A percentile compares a stretch with the other conserved stretches of the same genome.
These are phyloP conservation scores for Pichia occidentalis DNA, from an alignment of 805 yeast species.

Conservation along the genomic window DNA sequence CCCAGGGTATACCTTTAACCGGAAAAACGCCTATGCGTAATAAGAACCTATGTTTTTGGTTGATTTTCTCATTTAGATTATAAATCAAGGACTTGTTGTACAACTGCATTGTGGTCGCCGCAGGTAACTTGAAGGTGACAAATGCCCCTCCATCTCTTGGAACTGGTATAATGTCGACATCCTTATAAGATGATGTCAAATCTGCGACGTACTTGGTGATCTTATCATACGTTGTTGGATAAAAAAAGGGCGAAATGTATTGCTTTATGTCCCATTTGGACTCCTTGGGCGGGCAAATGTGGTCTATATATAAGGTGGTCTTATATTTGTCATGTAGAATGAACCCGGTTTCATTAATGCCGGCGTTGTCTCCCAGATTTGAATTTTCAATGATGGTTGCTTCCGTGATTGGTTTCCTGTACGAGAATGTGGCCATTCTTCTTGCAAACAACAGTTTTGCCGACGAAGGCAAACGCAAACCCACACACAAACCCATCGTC, in stretches of 20 bases:
- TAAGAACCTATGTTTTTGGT: conserved; percentile 26
- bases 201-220: conserved; percentile 25
- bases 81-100: conserved; percentile 17
- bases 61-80: conserved; percentile 12
- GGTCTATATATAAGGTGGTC: conserved; percentile 51
- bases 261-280: conserved; percentile 42
- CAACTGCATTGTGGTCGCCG: conserved; percentile 23
- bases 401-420: conserved; percentile 20
- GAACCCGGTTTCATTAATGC: conserved; percentile 52
- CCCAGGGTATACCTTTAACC: conserved; percentile 93
- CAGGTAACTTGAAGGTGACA: conserved; percentile 65
- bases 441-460: neutral
- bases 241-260: conserved; percentile 34
- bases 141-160: conserved; percentile 91
- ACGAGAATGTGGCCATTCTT: neutral
- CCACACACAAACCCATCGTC: too few relatives aligned
- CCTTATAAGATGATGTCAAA: conserved; percentile 33
- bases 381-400: conserved; percentile 30
- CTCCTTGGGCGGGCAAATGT: conserved; percentile 37
- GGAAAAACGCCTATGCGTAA: conserved; percentile 52
- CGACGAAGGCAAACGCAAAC: neutral
- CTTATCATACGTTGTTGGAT: conserved; percentile 34
- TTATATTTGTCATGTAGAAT: conserved; percentile 44
- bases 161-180: conserved; percentile 57
- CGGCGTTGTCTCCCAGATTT: conserved; percentile 49